Conservation (phyloP, 495 filamentous ascomycete species). For the Articulospora tetracladia region DNA sequence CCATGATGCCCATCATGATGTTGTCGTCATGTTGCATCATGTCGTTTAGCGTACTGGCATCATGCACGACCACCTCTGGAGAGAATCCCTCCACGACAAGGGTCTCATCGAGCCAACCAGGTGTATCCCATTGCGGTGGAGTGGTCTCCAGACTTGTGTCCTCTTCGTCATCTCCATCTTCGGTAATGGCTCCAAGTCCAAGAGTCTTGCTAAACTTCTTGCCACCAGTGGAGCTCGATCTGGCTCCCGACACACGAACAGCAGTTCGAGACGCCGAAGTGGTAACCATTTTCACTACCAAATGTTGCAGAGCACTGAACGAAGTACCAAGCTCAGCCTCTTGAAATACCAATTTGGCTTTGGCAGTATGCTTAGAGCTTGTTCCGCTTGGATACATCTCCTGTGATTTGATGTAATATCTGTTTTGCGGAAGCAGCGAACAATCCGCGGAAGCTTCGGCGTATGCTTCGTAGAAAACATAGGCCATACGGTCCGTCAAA, state of each 20-base stretch:
- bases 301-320: conserved; percentile 25
- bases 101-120: conserved; percentile 30
- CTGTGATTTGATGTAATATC: conserved; percentile 18
- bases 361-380: background rate
- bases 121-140: conserved; percentile 25
- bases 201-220: background rate
- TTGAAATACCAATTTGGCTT: conserved; percentile 24
- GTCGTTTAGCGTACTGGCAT: conserved; percentile 21
- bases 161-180: conserved; percentile 9
- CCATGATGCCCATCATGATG: conserved; percentile 22
- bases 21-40: conserved; percentile 29
- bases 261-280: conserved; percentile 31
- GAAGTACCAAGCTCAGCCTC: conserved; percentile 30
- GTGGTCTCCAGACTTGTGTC: conserved; percentile 17
- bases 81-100: conserved; percentile 28
- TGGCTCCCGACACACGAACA: background rate
- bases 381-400: background rate
- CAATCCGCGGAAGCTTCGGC: conserved; percentile 18
- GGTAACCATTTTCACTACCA: conserved; percentile 32
- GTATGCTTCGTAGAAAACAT: conserved; percentile 27
- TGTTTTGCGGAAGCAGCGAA: conserved; percentile 23
- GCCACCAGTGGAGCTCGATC: background rate
- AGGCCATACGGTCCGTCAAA: conserved; percentile 32
- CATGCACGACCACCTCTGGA: conserved; percentile 18
- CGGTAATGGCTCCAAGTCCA: conserved; percentile 18